phyloP scores from a whole-genome alignment of 208 protist species.

The Leishmania arabica region DNA sequence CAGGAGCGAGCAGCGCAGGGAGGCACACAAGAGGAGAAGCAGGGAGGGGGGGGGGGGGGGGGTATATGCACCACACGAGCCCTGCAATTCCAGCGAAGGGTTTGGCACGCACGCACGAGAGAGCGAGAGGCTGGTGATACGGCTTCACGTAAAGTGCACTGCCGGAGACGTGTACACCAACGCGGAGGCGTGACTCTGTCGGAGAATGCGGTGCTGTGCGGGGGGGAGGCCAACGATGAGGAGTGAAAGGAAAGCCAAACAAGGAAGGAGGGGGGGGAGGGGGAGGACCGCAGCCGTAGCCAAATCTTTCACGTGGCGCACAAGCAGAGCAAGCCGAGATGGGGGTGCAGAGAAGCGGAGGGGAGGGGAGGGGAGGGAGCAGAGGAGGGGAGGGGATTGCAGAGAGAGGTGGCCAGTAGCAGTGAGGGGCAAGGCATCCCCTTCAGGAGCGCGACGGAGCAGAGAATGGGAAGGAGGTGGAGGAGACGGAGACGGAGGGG shows the following conservation, averaged over 20 bases:
- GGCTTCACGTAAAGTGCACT: background rate
- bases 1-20: background rate
- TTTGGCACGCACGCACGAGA: background rate
- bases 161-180: background rate
- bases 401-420: background rate
- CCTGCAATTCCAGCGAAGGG: background rate
- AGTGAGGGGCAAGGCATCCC: background rate
- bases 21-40: too few relatives aligned
- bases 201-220: background rate
- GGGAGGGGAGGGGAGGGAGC: too few relatives aligned
- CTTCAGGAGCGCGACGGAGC: background rate
- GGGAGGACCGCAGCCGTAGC: background rate
- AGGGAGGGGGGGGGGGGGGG: background rate
- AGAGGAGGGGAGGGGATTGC: too few relatives aligned
- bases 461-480: background rate
- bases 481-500: too few relatives aligned
- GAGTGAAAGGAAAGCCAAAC: background rate
- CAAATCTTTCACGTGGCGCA: too few relatives aligned
- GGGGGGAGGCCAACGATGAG: too few relatives aligned
- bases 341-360: too few relatives aligned
- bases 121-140: background rate
- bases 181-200: background rate
- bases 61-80: background rate
- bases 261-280: background rate
- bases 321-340: too few relatives aligned